These are phyloP conservation scores for Vaccinium vitisidaea DNA, from an alignment of 148 eudicot genomes.

Conservation along the genomic window DNA sequence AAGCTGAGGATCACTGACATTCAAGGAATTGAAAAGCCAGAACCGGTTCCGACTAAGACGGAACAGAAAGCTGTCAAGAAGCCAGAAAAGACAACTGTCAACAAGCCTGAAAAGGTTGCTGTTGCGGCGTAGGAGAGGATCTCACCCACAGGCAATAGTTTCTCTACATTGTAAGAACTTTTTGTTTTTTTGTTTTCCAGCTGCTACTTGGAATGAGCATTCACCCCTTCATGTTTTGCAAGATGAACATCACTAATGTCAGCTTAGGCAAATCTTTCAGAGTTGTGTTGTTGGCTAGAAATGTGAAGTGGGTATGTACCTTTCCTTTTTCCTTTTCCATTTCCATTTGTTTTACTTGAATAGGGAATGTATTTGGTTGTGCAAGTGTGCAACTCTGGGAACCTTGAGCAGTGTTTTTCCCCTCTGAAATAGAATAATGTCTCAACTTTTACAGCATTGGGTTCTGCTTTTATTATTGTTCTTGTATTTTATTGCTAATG, in stretches of 20 bases:
- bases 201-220: not conserved
- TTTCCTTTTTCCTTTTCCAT: not conserved
- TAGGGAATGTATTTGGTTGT: not conserved
- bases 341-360: not conserved
- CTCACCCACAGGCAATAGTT: not conserved
- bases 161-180: not conserved
- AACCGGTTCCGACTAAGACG: conserved; percentile 34
- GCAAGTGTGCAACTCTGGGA: conserved; percentile 1
- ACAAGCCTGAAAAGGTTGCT: conserved; percentile 48
- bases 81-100: conserved; percentile 41
- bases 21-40: conserved; percentile 81
- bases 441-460: not conserved
- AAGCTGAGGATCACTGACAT: conserved; percentile 84
- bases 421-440: not conserved
- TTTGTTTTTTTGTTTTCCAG: not conserved
- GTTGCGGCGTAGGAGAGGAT: conserved; percentile 34
- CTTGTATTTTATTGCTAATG: not conserved
- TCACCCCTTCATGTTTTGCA: not conserved
- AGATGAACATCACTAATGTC: not conserved
- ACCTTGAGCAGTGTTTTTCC: not conserved
- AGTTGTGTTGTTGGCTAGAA: conserved; percentile 3
- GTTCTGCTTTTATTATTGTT: not conserved
- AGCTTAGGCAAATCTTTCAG: not conserved
- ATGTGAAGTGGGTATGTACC: not conserved
- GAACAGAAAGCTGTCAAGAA: conserved; percentile 37